Conservation (phyloP, 768 basidiomycete genomes). For the Royoungia palumana region DNA sequence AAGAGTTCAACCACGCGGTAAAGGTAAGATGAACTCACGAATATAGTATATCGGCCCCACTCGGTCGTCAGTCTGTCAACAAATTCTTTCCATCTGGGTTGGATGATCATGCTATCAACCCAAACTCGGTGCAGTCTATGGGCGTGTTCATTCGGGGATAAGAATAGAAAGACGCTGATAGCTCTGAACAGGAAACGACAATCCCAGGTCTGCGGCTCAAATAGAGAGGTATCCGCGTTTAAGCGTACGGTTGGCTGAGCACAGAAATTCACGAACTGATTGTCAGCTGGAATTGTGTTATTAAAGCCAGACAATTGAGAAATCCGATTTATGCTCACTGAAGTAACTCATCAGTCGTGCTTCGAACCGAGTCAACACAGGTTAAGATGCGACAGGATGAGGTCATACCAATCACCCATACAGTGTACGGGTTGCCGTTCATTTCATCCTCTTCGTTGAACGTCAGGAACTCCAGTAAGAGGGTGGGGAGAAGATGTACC, state of each 20-base stretch:
- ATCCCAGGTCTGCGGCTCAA: constrained; percentile 5
- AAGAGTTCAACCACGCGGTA: neutral
- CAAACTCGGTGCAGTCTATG: constrained; percentile 11
- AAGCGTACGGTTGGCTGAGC: constrained; percentile 13
- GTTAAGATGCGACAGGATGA: neutral
- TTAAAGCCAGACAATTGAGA: neutral
- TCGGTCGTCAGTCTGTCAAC: constrained; percentile 7
- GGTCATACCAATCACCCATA: constrained; percentile 15
- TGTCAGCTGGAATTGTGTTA: constrained; percentile 5
- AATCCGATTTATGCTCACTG: constrained; percentile 2
- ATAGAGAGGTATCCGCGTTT: constrained; percentile 11
- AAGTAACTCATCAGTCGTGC: constrained; percentile 12
- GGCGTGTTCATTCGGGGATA: constrained; percentile 6
- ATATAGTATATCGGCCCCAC: constrained; percentile 11
- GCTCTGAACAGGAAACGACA: neutral
- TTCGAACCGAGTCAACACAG: neutral
- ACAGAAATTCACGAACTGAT: constrained; percentile 12
- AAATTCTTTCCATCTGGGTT: constrained; percentile 13
- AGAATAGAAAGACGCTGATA: neutral
- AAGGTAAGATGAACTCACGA: constrained; percentile 1
- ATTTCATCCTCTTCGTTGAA: neutral
- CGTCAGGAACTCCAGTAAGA: neutral
- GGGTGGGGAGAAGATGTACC: neutral
- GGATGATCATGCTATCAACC: constrained; percentile 10
- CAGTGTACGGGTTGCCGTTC: neutral